These are phyloP conservation scores for Moesziomyces aphidis DNA, from an alignment of 1,284 basidiomycete genomes.

Conservation along the genomic window DNA sequence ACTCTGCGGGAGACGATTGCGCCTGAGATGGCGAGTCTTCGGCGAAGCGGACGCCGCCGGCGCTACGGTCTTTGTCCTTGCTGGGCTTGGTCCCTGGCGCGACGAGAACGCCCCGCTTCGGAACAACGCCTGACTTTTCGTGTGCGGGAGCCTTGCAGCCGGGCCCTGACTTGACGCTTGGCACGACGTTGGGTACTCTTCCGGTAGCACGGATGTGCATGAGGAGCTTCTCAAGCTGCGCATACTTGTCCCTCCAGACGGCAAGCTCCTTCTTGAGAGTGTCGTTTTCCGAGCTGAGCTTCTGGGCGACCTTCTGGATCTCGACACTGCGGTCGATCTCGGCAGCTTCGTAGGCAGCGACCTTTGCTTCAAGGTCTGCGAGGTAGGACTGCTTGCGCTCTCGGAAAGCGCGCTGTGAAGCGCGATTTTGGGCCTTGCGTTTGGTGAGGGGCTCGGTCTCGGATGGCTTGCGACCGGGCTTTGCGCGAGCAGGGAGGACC, in stretches of 20 bases:
- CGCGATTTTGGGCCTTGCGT: constrained; percentile 64
- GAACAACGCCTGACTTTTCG: constrained; percentile 17
- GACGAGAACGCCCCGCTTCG: constrained; percentile 31
- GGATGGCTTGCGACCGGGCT: constrained; percentile 66
- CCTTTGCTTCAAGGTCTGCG: constrained; percentile 57
- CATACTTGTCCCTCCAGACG: constrained; percentile 35
- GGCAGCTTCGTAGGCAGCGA: constrained; percentile 60
- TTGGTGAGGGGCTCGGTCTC: constrained; percentile 64
- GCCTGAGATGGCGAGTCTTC: constrained; percentile 2
- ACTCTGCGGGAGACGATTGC: neutral
- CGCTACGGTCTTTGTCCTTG: constrained; percentile 17
- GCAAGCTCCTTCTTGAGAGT: constrained; percentile 42
- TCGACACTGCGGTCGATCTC: constrained; percentile 61
- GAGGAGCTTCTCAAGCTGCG: constrained; percentile 34
- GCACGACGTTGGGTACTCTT: constrained; percentile 11
- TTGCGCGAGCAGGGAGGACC: constrained; percentile 65
- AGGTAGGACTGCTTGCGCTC: constrained; percentile 61
- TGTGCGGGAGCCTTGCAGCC: constrained; percentile 52
- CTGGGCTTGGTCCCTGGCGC: constrained; percentile 15
- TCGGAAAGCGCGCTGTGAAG: constrained; percentile 61
- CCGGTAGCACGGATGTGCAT: constrained; percentile 22
- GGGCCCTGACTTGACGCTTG: constrained; percentile 28
- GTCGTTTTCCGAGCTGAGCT: constrained; percentile 55
- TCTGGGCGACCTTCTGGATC: constrained; percentile 60
- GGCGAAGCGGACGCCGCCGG: constrained; percentile 24